phyloP scores from a whole-genome alignment of 495 filamentous ascomycete species.

The Pyronema omphalodes region DNA sequence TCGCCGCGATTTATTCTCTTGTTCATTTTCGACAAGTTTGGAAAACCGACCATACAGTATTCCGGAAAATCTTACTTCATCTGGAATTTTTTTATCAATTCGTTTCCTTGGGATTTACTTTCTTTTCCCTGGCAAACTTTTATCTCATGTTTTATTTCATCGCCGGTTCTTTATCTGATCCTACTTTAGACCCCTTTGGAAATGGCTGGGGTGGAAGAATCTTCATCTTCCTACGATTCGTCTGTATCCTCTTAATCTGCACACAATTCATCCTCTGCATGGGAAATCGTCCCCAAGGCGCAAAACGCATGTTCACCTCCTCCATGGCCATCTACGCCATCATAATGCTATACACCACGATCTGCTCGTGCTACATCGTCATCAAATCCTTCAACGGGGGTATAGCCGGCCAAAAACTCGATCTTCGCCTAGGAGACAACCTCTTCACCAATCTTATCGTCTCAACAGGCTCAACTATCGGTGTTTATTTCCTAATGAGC shows the following conservation, averaged over 20 bases:
- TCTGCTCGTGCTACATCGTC: slow-evolving; percentile 71
- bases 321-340: slow-evolving; percentile 74
- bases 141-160: slow-evolving; percentile 98
- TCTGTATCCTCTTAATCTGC: slow-evolving; percentile 69
- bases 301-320: slow-evolving; percentile 73
- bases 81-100: slow-evolving; percentile 95
- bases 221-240: slow-evolving; percentile 71
- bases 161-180: slow-evolving; percentile 76
- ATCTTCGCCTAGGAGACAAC: slow-evolving; percentile 52
- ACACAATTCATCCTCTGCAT: slow-evolving; percentile 97
- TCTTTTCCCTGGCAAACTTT: slow-evolving; percentile 96
- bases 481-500: slow-evolving; percentile 87
- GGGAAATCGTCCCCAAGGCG: slow-evolving; percentile 93
- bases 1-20: slow-evolving; percentile 93
- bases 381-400: slow-evolving; percentile 46
- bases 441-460: slow-evolving; percentile 90
- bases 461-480: slow-evolving; percentile 71
- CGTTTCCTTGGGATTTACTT: slow-evolving; percentile 80
- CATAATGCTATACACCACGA: slow-evolving; percentile 93
- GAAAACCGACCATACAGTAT: slow-evolving; percentile 76
- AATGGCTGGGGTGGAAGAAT: slow-evolving; percentile 66
- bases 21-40: slow-evolving; percentile 90
- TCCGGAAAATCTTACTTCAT: slow-evolving; percentile 78
- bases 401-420: slow-evolving; percentile 24
- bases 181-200: slow-evolving; percentile 71